Evolutionary conservation across 192 early-diverging fungal genomes (phyloP), one percentile per base, ranked within the genome.

Genomic region (Backusella circina): DNA sequence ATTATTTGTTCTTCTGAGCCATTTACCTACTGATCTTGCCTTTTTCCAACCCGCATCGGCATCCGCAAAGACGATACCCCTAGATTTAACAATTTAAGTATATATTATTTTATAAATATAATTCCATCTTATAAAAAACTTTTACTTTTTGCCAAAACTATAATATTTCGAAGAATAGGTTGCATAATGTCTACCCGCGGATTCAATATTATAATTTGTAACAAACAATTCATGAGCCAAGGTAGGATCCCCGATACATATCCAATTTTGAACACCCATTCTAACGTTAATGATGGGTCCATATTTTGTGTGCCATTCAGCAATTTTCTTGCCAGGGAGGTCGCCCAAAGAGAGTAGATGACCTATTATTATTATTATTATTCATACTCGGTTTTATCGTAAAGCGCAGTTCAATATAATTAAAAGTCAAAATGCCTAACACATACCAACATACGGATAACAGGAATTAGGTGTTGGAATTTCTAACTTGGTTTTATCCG

Each of bases 181-280:
- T 37, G 54, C 32, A 54, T 72, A 33, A 15, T 32, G n/a, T 3
- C 71, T n/a, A 35, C 33, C n/a, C 2, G 51, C 51, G 3, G 71
- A 72, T 7, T 51, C 31, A 1, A 37, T 23, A 2, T 18, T 32
- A 12, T 54, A 32, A 36, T 72, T 61, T 12, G 50, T 72, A 23
- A 64, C 71, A 64, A 72, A 26, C 26, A 72, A 3, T 38, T 72
- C 39, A 38, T 72, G 71, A 26, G 71, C 71, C 21, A 72, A 26
- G 3, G n/a, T n/a, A 18, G 50, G 71, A 39, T 72, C 71, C 26
- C 39, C 31, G 35, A 72, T 33, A 31, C 57, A n/a, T 13, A 72
- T 72, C 71, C 71, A 72, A 21, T 61, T 54, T 37, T 64, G 50
- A 23, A 61, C 54, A 38, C 71, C 71, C 67, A 68, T 68, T 16